Evolutionary conservation across 2,329 filamentous ascomycete genomes (phyloP).

Genomic region (Ceratocystis lukuohia): DNA sequence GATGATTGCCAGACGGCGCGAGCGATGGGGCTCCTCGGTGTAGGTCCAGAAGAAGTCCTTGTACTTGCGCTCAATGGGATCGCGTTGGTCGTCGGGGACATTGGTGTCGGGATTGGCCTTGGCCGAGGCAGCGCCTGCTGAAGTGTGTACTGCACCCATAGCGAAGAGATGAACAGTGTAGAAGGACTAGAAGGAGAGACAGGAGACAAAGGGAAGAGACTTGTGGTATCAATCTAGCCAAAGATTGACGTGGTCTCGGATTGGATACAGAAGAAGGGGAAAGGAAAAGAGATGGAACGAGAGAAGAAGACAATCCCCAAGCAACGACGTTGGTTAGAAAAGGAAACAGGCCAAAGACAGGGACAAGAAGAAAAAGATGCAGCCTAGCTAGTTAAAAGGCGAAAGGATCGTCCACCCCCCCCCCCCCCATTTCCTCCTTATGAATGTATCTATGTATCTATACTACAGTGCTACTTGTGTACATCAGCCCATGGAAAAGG

Average conservation of each 20-base stretch:
- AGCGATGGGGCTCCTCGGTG: constrained; percentile 92
- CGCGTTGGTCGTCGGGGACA: constrained; percentile 15
- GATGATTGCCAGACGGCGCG: constrained; percentile 83
- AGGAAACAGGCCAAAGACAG: neutral
- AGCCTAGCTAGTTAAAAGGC: constrained; percentile 1
- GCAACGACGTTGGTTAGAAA: neutral
- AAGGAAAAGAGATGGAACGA: neutral
- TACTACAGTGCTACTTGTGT: neutral
- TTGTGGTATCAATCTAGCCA: neutral
- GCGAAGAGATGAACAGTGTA: neutral
- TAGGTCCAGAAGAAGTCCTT: constrained; percentile 91
- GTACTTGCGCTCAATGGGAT: constrained; percentile 22
- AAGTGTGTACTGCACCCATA: constrained; percentile 6
- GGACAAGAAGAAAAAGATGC: constrained; percentile 10
- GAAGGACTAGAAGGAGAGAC: neutral
- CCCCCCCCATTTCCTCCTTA: too few species aligned
- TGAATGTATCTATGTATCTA: neutral
- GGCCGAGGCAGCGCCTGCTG: constrained; percentile 7
- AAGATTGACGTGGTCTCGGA: neutral
- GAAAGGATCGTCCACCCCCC: neutral
- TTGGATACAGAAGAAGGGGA: neutral
- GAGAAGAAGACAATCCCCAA: neutral
- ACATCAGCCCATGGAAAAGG: neutral
- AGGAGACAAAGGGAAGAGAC: neutral
- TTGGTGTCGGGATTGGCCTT: constrained; percentile 8